Conservation (phyloP, 2,329 filamentous ascomycete species). For the Teratosphaeria gauchensis region DNA sequence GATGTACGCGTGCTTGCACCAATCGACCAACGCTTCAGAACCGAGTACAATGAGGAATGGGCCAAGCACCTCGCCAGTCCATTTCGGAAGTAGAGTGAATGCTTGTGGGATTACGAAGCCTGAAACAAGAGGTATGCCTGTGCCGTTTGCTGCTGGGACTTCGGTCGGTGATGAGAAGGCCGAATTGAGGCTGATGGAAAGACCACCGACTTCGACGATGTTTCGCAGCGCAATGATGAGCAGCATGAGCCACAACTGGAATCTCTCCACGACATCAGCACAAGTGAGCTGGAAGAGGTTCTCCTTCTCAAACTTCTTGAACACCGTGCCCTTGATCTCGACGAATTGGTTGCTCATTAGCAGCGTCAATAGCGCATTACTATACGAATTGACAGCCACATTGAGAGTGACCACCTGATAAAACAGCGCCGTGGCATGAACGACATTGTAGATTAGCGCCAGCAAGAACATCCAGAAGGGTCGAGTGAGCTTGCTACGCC, state of each 20-base stretch:
- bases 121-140: slow-evolving; percentile 39
- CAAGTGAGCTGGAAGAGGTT: slow-evolving; percentile 95
- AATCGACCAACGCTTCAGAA: slow-evolving; percentile 93
- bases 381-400: slow-evolving; percentile 97
- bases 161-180: slow-evolving; percentile 17
- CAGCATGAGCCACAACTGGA: slow-evolving; percentile 95
- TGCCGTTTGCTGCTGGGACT: slow-evolving; percentile 32
- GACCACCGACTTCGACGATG: slow-evolving; percentile 84
- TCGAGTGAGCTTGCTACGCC: slow-evolving; percentile 80
- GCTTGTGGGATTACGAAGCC: slow-evolving; percentile 77
- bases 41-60: slow-evolving; percentile 91
- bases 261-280: slow-evolving; percentile 91
- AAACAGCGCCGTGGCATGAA: slow-evolving; percentile 80
- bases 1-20: slow-evolving; percentile 95
- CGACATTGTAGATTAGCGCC: slow-evolving; percentile 75
- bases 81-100: slow-evolving; percentile 80
- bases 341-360: slow-evolving; percentile 97
- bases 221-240: slow-evolving; percentile 94
- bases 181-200: slow-evolving; percentile 44
- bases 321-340: slow-evolving; percentile 96
- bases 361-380: slow-evolving; percentile 84
- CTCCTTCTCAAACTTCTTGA: slow-evolving; percentile 98
- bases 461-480: slow-evolving; percentile 88
- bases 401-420: slow-evolving; percentile 98
- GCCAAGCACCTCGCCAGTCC: slow-evolving; percentile 80